Conservation (phyloP, 2,329 filamentous ascomycete species). For the Cladosporium phlei region DNA sequence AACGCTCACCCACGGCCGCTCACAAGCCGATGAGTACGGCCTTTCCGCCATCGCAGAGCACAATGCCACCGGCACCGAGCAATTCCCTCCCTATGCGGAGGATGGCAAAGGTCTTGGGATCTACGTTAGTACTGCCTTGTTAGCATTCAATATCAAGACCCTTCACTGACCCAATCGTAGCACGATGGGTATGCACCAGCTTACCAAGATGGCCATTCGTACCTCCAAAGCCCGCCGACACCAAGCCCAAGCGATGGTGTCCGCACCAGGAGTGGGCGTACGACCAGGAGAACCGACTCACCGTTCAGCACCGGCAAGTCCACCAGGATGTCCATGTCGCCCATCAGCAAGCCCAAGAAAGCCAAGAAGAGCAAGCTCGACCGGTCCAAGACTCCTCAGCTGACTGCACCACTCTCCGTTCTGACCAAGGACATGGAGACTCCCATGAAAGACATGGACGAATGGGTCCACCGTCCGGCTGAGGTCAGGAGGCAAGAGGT, state of each 20-base stretch:
- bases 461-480: slow-evolving; percentile 68
- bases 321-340: slow-evolving; percentile 31
- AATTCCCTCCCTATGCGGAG: slow-evolving; percentile 29
- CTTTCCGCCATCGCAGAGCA: slow-evolving; percentile 41
- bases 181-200: slow-evolving; percentile 24
- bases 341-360: slow-evolving; percentile 37
- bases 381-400: slow-evolving; percentile 47
- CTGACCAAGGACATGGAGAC: slow-evolving; percentile 62
- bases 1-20: slow-evolving; percentile 20
- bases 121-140: slow-evolving; percentile 24
- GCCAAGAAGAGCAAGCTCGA: slow-evolving; percentile 41
- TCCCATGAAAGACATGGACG: slow-evolving; percentile 70
- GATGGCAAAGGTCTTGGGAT: slow-evolving; percentile 30
- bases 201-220: slow-evolving; percentile 24
- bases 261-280: slow-evolving; percentile 38
- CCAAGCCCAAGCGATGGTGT: slow-evolving; percentile 39
- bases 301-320: slow-evolving; percentile 32
- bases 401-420: slow-evolving; percentile 65
- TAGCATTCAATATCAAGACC: neutral
- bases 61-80: slow-evolving; percentile 36
- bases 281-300: slow-evolving; percentile 31
- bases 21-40: slow-evolving; percentile 27
- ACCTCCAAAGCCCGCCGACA: slow-evolving; percentile 38
- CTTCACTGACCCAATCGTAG: slow-evolving; percentile 20
- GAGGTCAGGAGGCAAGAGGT: slow-evolving; percentile 66